These are phyloP conservation scores for Galerina marginata DNA, from an alignment of 768 basidiomycete genomes.

Conservation along the genomic window DNA sequence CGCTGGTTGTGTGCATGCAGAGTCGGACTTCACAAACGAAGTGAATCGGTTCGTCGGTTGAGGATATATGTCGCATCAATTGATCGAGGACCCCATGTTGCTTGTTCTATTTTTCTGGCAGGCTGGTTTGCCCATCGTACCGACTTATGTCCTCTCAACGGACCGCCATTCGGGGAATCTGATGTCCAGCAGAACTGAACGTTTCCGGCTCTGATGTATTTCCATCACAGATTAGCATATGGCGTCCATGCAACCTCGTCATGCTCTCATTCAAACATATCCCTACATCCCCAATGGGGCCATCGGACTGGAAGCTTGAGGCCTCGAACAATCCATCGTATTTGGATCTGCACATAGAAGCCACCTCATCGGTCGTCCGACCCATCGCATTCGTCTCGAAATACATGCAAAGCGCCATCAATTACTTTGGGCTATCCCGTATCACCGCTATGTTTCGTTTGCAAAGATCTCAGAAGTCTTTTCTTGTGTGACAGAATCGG, in stretches of 20 bases:
- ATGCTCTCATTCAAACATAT: background rate
- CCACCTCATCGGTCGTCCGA: background rate
- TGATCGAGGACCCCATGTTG: background rate
- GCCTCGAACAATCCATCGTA: background rate
- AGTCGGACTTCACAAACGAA: no score
- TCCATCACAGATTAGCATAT: conserved; percentile 14
- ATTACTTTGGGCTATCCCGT: no score
- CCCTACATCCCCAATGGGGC: background rate
- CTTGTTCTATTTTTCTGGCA: background rate
- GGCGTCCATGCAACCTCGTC: background rate
- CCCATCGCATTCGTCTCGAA: background rate
- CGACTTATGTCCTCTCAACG: conserved; percentile 6
- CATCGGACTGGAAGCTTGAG: background rate
- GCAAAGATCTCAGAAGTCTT: no score
- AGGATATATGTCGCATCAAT: conserved; percentile 15
- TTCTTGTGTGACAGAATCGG: conserved; percentile 7
- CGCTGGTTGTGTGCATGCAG: background rate
- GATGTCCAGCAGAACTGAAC: background rate
- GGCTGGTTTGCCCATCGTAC: background rate
- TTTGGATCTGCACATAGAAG: background rate
- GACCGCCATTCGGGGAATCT: background rate
- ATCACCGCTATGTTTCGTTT: no score
- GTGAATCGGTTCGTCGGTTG: background rate
- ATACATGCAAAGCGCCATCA: background rate
- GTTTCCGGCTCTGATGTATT: conserved; percentile 3